These are phyloP conservation scores for Spergularia azorica DNA, from an alignment of 179 eudicot genomes.

Conservation along the genomic window DNA sequence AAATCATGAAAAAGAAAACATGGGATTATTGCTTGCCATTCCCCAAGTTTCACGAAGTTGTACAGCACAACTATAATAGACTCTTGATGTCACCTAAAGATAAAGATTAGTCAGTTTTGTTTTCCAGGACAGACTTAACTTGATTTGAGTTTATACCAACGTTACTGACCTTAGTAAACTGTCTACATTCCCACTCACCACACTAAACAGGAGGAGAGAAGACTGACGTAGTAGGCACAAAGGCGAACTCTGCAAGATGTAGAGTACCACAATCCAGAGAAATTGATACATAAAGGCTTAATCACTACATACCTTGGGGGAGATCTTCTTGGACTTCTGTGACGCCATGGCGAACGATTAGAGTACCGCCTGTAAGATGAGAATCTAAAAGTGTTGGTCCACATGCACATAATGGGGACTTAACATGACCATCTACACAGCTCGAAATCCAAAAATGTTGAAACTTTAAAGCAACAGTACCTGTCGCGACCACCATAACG, in stretches of 20 bases:
- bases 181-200: too few species aligned
- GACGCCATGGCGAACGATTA: conserved; percentile 70
- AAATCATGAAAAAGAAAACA: too few species aligned
- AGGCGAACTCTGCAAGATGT: not conserved
- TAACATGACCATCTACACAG: not conserved
- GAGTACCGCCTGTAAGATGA: conserved; percentile 50
- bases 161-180: too few species aligned
- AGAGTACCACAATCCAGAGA: not conserved
- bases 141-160: too few species aligned
- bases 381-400: conserved; percentile 40
- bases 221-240: too few species aligned
- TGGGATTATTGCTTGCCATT: too few species aligned
- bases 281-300: not conserved
- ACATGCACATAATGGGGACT: not conserved
- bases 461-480: conserved; percentile 32
- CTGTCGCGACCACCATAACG: conserved; percentile 88
- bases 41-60: too few species aligned
- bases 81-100: too few species aligned
- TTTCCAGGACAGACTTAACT: too few species aligned
- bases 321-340: conserved; percentile 78
- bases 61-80: too few species aligned
- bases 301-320: conserved; percentile 64
- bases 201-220: too few species aligned
- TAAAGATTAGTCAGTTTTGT: too few species aligned
- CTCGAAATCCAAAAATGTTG: not conserved